Evolutionary conservation across 1,284 basidiomycete species (phyloP).

Genomic region (Quambalaria eucalypti): DNA sequence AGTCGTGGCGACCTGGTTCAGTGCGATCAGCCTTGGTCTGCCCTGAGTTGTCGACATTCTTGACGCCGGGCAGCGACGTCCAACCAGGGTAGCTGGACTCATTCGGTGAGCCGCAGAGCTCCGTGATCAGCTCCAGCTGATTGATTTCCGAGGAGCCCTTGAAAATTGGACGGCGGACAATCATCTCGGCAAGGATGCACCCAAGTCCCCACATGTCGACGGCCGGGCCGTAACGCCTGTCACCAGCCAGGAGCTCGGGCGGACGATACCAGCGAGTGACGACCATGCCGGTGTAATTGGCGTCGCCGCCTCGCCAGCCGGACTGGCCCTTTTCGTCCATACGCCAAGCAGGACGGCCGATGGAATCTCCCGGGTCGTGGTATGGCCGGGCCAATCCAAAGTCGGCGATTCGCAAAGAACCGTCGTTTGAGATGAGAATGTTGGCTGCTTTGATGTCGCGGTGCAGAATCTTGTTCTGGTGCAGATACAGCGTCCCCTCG

Average conservation of each 20-base stretch:
- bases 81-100: slow-evolving; percentile 68
- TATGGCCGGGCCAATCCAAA: slow-evolving; percentile 78
- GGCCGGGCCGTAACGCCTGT: slow-evolving; percentile 76
- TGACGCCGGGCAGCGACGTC: slow-evolving; percentile 51
- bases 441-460: slow-evolving; percentile 99
- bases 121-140: slow-evolving; percentile 81
- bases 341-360: slow-evolving; percentile 4
- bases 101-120: slow-evolving; percentile 76
- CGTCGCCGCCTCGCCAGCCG: slow-evolving; percentile 29
- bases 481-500: slow-evolving; percentile 90
- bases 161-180: slow-evolving; percentile 74
- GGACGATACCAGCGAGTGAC: slow-evolving; percentile 99
- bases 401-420: slow-evolving; percentile 62
- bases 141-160: slow-evolving; percentile 79
- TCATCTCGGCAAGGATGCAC: slow-evolving; percentile 95
- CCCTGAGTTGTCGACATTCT: slow-evolving; percentile 37
- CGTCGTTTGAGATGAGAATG: slow-evolving; percentile 72
- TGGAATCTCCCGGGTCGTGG: slow-evolving; percentile 19
- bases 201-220: slow-evolving; percentile 99
- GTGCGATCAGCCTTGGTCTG: slow-evolving; percentile 29
- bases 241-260: slow-evolving; percentile 84
- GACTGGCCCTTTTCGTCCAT: slow-evolving; percentile 12
- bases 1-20: slow-evolving; percentile 27
- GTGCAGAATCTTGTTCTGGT: slow-evolving; percentile 85
- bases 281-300: slow-evolving; percentile 86